These are phyloP conservation scores for Akanthomyces muscarius DNA, from an alignment of 2,329 filamentous ascomycete genomes.

Conservation along the genomic window DNA sequence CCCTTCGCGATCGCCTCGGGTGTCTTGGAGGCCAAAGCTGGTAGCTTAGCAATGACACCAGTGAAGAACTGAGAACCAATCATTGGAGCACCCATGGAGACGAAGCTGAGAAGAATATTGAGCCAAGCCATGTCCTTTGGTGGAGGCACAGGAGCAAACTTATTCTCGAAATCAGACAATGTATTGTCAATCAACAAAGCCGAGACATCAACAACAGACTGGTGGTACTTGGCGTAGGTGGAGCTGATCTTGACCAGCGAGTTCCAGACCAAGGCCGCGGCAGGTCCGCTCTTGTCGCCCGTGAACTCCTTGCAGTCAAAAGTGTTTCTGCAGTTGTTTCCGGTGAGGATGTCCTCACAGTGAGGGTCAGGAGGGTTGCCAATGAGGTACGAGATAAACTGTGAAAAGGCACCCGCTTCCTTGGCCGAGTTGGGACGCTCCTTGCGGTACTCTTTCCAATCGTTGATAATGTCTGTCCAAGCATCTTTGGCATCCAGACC, in stretches of 20 bases:
- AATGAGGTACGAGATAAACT: slow-evolving; percentile 9
- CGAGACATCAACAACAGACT: neutral
- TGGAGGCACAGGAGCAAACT: slow-evolving; percentile 27
- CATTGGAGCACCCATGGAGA: slow-evolving; percentile 26
- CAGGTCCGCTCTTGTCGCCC: slow-evolving; percentile 3
- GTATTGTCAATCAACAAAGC: slow-evolving; percentile 11
- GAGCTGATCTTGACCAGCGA: slow-evolving; percentile 7
- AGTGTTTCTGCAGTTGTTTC: slow-evolving; percentile 4
- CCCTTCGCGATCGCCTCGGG: slow-evolving; percentile 24
- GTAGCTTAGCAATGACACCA: slow-evolving; percentile 3
- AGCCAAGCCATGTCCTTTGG: slow-evolving; percentile 25
- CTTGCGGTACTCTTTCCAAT: slow-evolving; percentile 11
- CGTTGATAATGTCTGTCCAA: slow-evolving; percentile 3
- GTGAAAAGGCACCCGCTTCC: neutral
- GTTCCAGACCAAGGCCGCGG: slow-evolving; percentile 8
- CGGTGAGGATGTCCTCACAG: slow-evolving; percentile 2
- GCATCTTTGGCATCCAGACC: slow-evolving; percentile 5
- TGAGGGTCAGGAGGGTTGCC: slow-evolving; percentile 1
- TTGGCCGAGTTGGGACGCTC: slow-evolving; percentile 5
- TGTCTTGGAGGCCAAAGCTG: slow-evolving; percentile 20
- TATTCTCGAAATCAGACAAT: neutral
- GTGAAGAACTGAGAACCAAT: slow-evolving; percentile 28
- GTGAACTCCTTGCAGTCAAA: neutral
- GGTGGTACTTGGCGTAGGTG: slow-evolving; percentile 6
- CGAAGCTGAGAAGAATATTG: slow-evolving; percentile 27